These are phyloP conservation scores for Nothophaeocryptopus gaeumannii DNA, from an alignment of 2,329 filamentous ascomycete genomes.

Conservation along the genomic window DNA sequence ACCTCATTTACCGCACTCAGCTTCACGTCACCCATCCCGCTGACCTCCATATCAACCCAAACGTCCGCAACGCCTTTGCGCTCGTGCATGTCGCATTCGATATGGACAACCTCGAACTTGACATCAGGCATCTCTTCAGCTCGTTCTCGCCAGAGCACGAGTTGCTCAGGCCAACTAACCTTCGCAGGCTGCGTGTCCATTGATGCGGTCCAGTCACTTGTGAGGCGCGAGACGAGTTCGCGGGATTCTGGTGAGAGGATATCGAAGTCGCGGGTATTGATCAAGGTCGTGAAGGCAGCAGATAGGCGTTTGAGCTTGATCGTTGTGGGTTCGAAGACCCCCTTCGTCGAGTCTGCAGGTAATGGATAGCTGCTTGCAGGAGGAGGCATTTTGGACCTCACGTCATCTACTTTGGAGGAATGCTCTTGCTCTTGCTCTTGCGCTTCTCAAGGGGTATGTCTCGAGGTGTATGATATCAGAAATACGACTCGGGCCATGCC, in stretches of 20 bases:
- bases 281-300: slow-evolving; percentile 1
- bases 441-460: too few relatives aligned
- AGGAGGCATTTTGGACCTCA: too few relatives aligned
- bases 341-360: too few relatives aligned
- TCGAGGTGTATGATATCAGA: too few relatives aligned
- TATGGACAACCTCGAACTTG: slow-evolving; percentile 1
- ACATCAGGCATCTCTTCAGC: slow-evolving; percentile 2
- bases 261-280: slow-evolving; percentile 8
- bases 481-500: too few relatives aligned
- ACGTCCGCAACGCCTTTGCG: slow-evolving; percentile 4
- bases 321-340: too few relatives aligned
- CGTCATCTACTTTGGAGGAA: too few relatives aligned
- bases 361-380: too few relatives aligned
- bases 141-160: slow-evolving; percentile 1
- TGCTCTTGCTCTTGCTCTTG: too few relatives aligned
- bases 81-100: slow-evolving; percentile 5
- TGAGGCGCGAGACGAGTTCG: slow-evolving; percentile 2
- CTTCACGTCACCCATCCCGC: slow-evolving; percentile 3
- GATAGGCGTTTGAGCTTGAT: slow-evolving; percentile 2
- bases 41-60: slow-evolving; percentile 10
- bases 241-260: not conserved
- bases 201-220: slow-evolving; percentile 3
- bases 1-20: slow-evolving; percentile 8
- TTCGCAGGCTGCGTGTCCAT: slow-evolving; percentile 11
- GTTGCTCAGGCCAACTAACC: slow-evolving; percentile 1